Conservation (phyloP, 2,329 filamentous ascomycete genomes). For the Grosmannia huntii region DNA sequence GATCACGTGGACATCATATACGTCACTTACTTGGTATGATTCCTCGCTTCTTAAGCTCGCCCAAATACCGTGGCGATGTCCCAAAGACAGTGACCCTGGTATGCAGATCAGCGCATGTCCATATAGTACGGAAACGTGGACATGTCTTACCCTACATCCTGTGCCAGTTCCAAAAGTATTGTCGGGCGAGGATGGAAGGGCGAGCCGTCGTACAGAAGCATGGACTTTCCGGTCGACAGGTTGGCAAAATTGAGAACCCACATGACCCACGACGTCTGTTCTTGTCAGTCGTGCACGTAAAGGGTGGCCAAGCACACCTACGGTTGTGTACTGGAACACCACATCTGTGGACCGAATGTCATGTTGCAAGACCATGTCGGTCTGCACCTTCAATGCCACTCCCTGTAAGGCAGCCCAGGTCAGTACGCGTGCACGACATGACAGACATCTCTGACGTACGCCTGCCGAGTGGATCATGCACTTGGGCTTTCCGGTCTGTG, state of each 20-base stretch:
- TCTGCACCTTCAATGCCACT: slow-evolving; percentile 2
- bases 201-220: slow-evolving; percentile 13
- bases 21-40: slow-evolving; percentile 18
- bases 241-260: slow-evolving; percentile 9
- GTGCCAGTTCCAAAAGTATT: slow-evolving; percentile 5
- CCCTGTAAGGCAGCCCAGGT: background rate
- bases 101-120: background rate
- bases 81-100: slow-evolving; percentile 19
- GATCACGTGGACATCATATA: too few species aligned
- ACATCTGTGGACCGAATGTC: slow-evolving; percentile 5
- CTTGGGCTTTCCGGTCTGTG: slow-evolving; percentile 5
- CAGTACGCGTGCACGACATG: background rate
- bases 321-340: slow-evolving; percentile 9
- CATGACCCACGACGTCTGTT: slow-evolving; percentile 9
- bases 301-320: background rate
- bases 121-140: background rate
- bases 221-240: slow-evolving; percentile 6
- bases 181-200: slow-evolving; percentile 8
- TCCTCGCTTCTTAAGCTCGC: slow-evolving; percentile 25
- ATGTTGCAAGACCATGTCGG: slow-evolving; percentile 8
- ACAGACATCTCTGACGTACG: background rate
- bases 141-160: slow-evolving; percentile 6
- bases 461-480: slow-evolving; percentile 6
- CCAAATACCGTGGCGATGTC: slow-evolving; percentile 28
- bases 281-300: background rate